Evolutionary conservation across 345 rosid genomes (phyloP).

Genomic region (Orychophragmus violaceus): DNA sequence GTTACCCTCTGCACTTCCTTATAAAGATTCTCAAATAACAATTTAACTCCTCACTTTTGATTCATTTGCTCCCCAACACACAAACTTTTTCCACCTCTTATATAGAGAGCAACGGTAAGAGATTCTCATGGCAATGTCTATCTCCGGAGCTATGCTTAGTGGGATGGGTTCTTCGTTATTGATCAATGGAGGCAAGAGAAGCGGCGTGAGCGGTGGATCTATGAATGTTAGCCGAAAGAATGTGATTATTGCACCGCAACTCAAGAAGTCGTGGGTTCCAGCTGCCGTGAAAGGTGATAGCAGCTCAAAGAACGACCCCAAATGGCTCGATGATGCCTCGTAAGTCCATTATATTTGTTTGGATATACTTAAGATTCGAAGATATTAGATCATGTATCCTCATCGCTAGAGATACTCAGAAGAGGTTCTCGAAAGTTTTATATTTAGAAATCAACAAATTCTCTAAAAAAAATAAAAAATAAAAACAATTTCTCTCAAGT

Average conservation of each 20-base stretch:
- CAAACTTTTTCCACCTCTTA: neutral
- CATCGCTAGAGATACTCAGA: too few species aligned
- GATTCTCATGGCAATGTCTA: constrained; percentile 13
- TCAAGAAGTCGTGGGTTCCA: constrained; percentile 2
- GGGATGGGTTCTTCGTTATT: constrained; percentile 16
- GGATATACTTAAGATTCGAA: neutral
- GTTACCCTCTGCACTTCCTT: constrained; percentile 2
- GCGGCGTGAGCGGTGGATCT: neutral
- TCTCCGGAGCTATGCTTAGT: constrained; percentile 20
- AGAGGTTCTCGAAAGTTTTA: too few species aligned
- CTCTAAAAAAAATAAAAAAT: neutral
- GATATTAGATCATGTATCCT: too few species aligned
- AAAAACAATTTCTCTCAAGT: neutral
- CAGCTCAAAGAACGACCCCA: constrained; percentile 15
- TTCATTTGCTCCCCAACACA: neutral
- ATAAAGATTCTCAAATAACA: constrained; percentile 1
- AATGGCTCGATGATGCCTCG: constrained; percentile 31
- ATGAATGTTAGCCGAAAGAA: constrained; percentile 5
- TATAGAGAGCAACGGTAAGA: neutral
- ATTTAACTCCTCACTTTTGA: neutral
- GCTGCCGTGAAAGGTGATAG: constrained; percentile 15
- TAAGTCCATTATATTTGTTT: constrained; percentile 8
- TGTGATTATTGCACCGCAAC: constrained; percentile 2
- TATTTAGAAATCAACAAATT: neutral
- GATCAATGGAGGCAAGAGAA: neutral